Percentiles rank a stretch among this genome's conserved stretches.
phyloP scores from a whole-genome alignment of 805 yeast species.

The Metschnikowia chrysomelidarum region DNA sequence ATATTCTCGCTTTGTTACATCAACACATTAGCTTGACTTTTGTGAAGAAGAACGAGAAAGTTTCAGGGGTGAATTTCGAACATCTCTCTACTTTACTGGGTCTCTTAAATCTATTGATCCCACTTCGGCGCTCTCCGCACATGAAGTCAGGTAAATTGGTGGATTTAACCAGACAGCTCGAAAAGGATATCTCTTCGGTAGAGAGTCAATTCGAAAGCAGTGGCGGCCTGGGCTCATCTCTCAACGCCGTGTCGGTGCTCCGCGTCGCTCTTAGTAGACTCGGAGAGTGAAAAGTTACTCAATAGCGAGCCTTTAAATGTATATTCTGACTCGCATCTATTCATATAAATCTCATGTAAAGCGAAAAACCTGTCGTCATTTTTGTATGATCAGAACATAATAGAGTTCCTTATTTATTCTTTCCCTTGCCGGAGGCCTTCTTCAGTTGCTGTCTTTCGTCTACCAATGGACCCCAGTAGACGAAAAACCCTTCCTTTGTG shows the following conservation, averaged over 20 bases:
- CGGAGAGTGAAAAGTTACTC: constrained; percentile 3
- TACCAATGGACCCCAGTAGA: constrained; percentile 87
- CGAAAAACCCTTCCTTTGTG: constrained; percentile 93
- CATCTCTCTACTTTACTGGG: constrained; percentile 48
- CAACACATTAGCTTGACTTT: constrained; percentile 38
- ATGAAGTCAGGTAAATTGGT: constrained; percentile 18
- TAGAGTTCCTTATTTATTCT: constrained; percentile 21
- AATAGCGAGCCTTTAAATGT: background rate
- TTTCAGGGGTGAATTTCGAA: constrained; percentile 21
- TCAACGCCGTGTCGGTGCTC: constrained; percentile 35
- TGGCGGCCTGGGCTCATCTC: constrained; percentile 18
- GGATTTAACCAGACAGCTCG: constrained; percentile 16
- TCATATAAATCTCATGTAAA: background rate
- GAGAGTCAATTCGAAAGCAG: constrained; percentile 21
- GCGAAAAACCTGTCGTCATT: background rate
- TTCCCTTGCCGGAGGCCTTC: constrained; percentile 27
- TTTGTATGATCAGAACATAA: too few relatives aligned
- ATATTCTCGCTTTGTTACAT: constrained; percentile 43
- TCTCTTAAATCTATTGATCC: constrained; percentile 53
- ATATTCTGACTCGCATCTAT: background rate
- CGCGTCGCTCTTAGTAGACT: constrained; percentile 37
- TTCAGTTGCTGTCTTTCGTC: constrained; percentile 43
- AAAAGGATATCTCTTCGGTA: constrained; percentile 16
- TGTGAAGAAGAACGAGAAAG: constrained; percentile 16
- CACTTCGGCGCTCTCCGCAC: constrained; percentile 24